A percentile compares a stretch with the other conserved stretches of the same genome.
These are phyloP conservation scores for Microbotryomycetes sp. DNA, from an alignment of 1,284 basidiomycete genomes.

Conservation along the genomic window DNA sequence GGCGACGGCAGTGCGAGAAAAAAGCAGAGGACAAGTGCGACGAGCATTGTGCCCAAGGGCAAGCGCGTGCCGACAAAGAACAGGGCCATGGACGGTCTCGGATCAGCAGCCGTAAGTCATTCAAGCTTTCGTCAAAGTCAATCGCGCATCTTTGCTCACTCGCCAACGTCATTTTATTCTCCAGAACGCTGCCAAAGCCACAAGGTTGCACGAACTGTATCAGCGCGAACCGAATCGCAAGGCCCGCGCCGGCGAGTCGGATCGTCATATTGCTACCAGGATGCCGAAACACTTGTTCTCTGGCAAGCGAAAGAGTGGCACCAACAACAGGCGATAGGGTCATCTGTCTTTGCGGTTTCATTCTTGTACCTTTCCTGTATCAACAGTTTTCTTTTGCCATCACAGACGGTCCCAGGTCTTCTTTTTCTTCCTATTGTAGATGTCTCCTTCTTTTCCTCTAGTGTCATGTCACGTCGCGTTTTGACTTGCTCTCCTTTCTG, in stretches of 20 bases:
- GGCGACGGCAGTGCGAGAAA: slow-evolving; percentile 35
- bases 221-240: slow-evolving; percentile 77
- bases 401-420: too few relatives aligned
- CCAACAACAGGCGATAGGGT: neutral
- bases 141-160: neutral
- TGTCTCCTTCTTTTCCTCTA: too few relatives aligned
- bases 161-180: slow-evolving; percentile 5
- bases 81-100: slow-evolving; percentile 69
- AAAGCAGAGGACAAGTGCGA: slow-evolving; percentile 54
- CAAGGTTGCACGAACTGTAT: slow-evolving; percentile 70
- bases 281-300: slow-evolving; percentile 62
- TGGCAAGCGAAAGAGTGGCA: slow-evolving; percentile 60
- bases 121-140: slow-evolving; percentile 3
- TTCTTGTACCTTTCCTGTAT: neutral
- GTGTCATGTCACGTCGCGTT: too few relatives aligned
- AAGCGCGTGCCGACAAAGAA: slow-evolving; percentile 60
- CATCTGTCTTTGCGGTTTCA: neutral
- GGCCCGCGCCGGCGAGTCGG: slow-evolving; percentile 81
- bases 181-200: slow-evolving; percentile 69
- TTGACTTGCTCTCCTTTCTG: too few relatives aligned
- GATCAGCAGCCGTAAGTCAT: slow-evolving; percentile 56
- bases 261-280: slow-evolving; percentile 46
- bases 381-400: neutral
- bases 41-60: slow-evolving; percentile 29
- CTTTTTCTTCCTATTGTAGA: too few relatives aligned